Base-by-base conservation (phyloP, 345 rosid genomes). In the Rhodomyrtus tomentosa region DNA sequence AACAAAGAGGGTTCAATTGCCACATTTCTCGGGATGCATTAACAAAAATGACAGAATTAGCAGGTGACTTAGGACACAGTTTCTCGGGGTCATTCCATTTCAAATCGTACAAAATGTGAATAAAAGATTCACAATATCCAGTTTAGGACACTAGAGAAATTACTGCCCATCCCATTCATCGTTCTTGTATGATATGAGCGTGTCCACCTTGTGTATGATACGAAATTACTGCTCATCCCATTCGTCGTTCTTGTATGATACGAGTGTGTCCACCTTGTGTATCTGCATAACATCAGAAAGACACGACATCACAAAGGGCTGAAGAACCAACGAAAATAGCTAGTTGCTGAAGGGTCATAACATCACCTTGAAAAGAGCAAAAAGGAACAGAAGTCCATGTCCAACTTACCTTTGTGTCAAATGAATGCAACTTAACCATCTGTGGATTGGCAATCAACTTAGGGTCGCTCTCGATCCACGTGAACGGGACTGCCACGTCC, bases 381-480 rank as follows among this genome's bases (percentile, higher is more conserved):
- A n/a, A 8, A 16, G n/a, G 45, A n/a, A 25, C 10, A 50, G 55
- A 21, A 68, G 14, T 13, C 10, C 21, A 85, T 50, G 22, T 16
- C 38, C 42, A 40, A 22, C 83, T 85, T 74, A 93, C 99, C 96
- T 95, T 95, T 59, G 99, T 97, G 55, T 97, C 98, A 85, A 97
- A 97, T 12, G 96, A 94, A 86, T 97, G 99, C 90, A 97, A 87
- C 90, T 97, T 97, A 86, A 97, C 99, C 99, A 95, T 97, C 85
- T 97, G 99, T 53, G 99, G 99, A 89, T 97, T 97, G 15, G 94
- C 96, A 87, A 97, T 97, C 91, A 97, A 85, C 88, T 97, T 95
- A 0, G 98, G 98, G 82, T 97, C 98, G 53, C 99, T 97, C 86
- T 97, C 99, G 9, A 95, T 86, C 98, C 99, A 97, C 11, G 98